Percentiles rank a stretch among this genome's conserved stretches.
phyloP scores from a whole-genome alignment of 2,329 filamentous ascomycete species.

The Aspergillus viridinutans region DNA sequence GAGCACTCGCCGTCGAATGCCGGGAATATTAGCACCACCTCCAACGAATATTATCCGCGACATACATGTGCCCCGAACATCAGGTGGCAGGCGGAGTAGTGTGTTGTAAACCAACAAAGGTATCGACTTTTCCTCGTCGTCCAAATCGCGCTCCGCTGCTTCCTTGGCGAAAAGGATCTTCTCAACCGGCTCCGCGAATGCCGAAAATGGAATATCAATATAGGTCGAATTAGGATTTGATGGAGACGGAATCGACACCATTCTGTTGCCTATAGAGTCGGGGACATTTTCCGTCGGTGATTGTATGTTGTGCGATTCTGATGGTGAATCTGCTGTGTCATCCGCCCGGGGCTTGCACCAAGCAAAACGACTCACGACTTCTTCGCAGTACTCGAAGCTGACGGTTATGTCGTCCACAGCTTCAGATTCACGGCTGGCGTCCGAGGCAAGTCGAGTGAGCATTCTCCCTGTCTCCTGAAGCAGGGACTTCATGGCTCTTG shows the following conservation, averaged over 20 bases:
- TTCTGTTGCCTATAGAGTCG: conserved; percentile 25
- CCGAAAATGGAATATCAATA: conserved; percentile 63
- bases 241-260: conserved; percentile 44
- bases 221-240: conserved; percentile 39
- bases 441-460: conserved; percentile 23
- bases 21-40: conserved; percentile 72
- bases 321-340: neutral
- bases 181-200: conserved; percentile 71
- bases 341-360: conserved; percentile 60
- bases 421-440: conserved; percentile 23
- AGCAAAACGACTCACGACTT: conserved; percentile 67
- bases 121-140: conserved; percentile 81
- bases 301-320: neutral
- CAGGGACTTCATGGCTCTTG: conserved; percentile 70
- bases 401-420: conserved; percentile 42
- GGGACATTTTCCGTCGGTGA: neutral
- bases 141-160: conserved; percentile 56
- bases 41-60: conserved; percentile 83
- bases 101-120: conserved; percentile 71
- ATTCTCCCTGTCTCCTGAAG: conserved; percentile 61
- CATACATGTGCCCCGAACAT: conserved; percentile 82
- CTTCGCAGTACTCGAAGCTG: conserved; percentile 76
- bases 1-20: conserved; percentile 71
- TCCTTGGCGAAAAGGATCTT: conserved; percentile 64
- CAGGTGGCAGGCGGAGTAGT: conserved; percentile 71